Percentiles rank a stretch among this genome's conserved stretches.
Evolutionary conservation across 1,139 yeast species (phyloP).

Genomic region (Hyphopichia wangnamkhiaoensis): DNA sequence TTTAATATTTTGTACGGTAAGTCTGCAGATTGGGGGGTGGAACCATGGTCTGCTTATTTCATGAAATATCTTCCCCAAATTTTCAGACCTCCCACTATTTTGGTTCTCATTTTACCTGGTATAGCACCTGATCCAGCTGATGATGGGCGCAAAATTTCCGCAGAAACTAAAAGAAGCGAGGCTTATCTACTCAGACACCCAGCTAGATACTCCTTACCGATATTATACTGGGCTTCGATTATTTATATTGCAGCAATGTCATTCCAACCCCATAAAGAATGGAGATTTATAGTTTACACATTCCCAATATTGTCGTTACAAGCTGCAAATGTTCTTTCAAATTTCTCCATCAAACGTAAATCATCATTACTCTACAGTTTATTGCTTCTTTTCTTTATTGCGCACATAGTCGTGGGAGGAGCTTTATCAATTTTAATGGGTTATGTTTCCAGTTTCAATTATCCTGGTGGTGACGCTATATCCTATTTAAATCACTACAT

Average conservation of each 20-base stretch:
- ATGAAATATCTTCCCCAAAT: conserved; percentile 44
- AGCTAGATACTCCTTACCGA: conserved; percentile 36
- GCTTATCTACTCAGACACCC: conserved; percentile 35
- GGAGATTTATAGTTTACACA: conserved; percentile 83
- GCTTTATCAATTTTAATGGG: conserved; percentile 53
- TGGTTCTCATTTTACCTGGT: conserved; percentile 49
- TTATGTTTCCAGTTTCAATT: conserved; percentile 69
- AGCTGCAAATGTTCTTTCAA: conserved; percentile 66
- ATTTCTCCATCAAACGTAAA: conserved; percentile 35
- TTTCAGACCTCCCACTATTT: conserved; percentile 64
- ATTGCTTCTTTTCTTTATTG: conserved; percentile 26
- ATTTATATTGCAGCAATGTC: conserved; percentile 66
- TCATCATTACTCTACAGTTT: conserved; percentile 29
- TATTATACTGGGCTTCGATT: conserved; percentile 44
- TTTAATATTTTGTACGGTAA: conserved; percentile 77
- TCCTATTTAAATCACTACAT: conserved; percentile 50
- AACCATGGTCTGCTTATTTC: conserved; percentile 72
- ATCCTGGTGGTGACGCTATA: conserved; percentile 88
- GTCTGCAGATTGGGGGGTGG: conserved; percentile 79
- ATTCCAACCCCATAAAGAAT: conserved; percentile 88
- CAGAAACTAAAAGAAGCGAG: conserved; percentile 13
- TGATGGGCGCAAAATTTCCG: conserved; percentile 15
- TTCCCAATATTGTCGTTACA: conserved; percentile 66
- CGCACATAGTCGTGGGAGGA: conserved; percentile 33
- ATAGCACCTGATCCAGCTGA: conserved; percentile 40